Conservation (phyloP, 352 stramenopile genomes). For the Phytophthora citricola region DNA sequence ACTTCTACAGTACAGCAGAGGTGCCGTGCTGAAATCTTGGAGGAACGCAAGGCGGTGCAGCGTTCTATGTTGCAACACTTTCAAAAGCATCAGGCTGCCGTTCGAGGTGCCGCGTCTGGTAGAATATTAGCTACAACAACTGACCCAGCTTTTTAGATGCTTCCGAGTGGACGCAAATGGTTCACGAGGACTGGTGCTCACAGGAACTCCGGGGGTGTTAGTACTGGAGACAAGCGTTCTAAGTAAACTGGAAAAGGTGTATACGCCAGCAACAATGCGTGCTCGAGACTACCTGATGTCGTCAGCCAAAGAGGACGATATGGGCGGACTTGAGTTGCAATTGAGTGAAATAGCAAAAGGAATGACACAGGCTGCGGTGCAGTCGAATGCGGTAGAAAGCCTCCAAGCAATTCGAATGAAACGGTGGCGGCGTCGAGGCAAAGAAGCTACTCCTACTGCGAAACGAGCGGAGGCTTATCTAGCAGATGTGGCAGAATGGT, state of each 20-base stretch:
- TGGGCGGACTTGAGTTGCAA: slow-evolving; percentile 24
- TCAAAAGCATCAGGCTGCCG: slow-evolving; percentile 46
- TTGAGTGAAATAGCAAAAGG: slow-evolving; percentile 42
- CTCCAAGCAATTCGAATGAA: slow-evolving; percentile 30
- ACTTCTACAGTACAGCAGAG: not conserved
- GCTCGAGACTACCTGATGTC: slow-evolving; percentile 14
- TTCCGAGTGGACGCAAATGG: slow-evolving; percentile 65
- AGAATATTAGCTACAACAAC: slow-evolving; percentile 16
- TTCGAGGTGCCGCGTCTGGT: slow-evolving; percentile 31
- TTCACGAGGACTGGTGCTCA: slow-evolving; percentile 51
- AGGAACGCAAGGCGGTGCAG: slow-evolving; percentile 11
- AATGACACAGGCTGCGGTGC: slow-evolving; percentile 17
- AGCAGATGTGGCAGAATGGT: slow-evolving; percentile 68
- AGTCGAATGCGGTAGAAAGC: slow-evolving; percentile 11
- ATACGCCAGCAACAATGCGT: slow-evolving; percentile 27
- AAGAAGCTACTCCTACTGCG: slow-evolving; percentile 8
- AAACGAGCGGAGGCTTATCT: slow-evolving; percentile 29
- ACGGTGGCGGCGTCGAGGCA: slow-evolving; percentile 26
- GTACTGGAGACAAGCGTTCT: slow-evolving; percentile 51
- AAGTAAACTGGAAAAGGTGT: slow-evolving; percentile 30
- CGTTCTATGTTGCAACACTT: slow-evolving; percentile 36
- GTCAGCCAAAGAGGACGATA: slow-evolving; percentile 4
- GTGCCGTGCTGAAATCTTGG: slow-evolving; percentile 10
- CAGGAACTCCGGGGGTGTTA: slow-evolving; percentile 50
- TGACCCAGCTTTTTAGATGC: not conserved